These are phyloP conservation scores for Trametes versicolor DNA, from an alignment of 1,284 basidiomycete genomes.

Conservation along the genomic window DNA sequence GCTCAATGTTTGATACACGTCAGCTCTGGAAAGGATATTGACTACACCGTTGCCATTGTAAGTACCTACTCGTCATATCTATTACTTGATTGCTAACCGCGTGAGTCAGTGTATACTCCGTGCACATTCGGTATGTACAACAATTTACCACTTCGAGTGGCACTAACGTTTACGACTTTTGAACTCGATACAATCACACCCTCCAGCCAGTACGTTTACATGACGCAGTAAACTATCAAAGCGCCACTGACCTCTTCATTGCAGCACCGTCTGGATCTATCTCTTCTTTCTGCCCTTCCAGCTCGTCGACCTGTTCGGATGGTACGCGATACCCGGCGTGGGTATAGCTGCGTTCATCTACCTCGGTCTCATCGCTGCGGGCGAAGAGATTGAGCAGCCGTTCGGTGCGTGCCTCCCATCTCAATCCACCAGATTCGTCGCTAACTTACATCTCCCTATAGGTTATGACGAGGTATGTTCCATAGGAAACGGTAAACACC, in stretches of 20 bases:
- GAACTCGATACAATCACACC: too few species aligned
- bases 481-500: too few species aligned
- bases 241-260: neutral
- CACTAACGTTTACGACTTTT: neutral
- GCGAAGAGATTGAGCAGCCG: slow-evolving; percentile 75
- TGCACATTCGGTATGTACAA: slow-evolving; percentile 58
- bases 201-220: neutral
- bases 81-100: slow-evolving; percentile 17
- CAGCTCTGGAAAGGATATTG: slow-evolving; percentile 65
- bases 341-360: slow-evolving; percentile 72
- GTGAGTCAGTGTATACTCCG: slow-evolving; percentile 63
- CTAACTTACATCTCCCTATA: slow-evolving; percentile 33
- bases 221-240: neutral
- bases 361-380: slow-evolving; percentile 70
- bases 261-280: slow-evolving; percentile 73
- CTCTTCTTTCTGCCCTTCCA: slow-evolving; percentile 77
- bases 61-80: slow-evolving; percentile 41
- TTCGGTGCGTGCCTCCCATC: slow-evolving; percentile 55
- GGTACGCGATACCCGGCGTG: slow-evolving; percentile 68
- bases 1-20: neutral
- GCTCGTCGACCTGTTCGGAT: slow-evolving; percentile 64
- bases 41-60: slow-evolving; percentile 74
- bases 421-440: neutral
- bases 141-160: too few species aligned
- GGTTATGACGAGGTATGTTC: slow-evolving; percentile 63